These are phyloP conservation scores for Ramichloridium luteum DNA, from an alignment of 2,329 filamentous ascomycete species.

Conservation along the genomic window DNA sequence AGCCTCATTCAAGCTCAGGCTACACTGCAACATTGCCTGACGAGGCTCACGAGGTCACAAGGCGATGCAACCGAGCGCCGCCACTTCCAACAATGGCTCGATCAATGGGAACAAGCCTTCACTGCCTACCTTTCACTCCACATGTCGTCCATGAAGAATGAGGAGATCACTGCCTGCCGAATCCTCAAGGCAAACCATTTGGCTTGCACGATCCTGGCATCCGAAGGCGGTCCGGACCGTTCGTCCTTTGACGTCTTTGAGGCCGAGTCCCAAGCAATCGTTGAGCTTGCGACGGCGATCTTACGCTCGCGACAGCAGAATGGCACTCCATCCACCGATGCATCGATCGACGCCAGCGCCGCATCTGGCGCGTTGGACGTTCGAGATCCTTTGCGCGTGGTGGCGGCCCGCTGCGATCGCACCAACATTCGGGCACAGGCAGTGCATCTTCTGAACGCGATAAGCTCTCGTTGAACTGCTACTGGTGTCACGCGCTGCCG, in stretches of 20 bases:
- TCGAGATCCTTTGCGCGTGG: conserved; percentile 17
- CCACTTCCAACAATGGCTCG: conserved; percentile 20
- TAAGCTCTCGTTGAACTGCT: conserved; percentile 2
- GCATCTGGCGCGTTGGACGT: conserved; percentile 14
- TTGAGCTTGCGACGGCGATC: conserved; percentile 19
- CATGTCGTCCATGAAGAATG: conserved; percentile 17
- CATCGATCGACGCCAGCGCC: conserved; percentile 5
- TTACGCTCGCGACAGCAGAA: conserved; percentile 8
- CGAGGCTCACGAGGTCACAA: conserved; percentile 15
- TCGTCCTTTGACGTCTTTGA: conserved; percentile 14
- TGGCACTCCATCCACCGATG: conserved; percentile 6
- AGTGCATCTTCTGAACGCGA: conserved; percentile 8
- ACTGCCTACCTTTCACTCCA: conserved; percentile 17
- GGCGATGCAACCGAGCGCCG: conserved; percentile 11
- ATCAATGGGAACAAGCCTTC: conserved; percentile 23
- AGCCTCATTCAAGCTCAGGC: conserved; percentile 22
- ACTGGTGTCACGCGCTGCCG: too few species aligned
- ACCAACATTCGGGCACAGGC: conserved; percentile 10
- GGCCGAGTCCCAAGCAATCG: conserved; percentile 20
- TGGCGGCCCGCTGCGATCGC: conserved; percentile 15
- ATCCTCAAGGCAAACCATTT: conserved; percentile 25
- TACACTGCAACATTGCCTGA: conserved; percentile 22
- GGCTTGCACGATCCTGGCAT: conserved; percentile 21
- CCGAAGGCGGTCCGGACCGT: conserved; percentile 10
- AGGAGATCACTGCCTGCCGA: conserved; percentile 20